A percentile compares a stretch with the other conserved stretches of the same genome.
Evolutionary conservation across 805 yeast species (phyloP).

Genomic region (Monosporozyma yasuniensis): DNA sequence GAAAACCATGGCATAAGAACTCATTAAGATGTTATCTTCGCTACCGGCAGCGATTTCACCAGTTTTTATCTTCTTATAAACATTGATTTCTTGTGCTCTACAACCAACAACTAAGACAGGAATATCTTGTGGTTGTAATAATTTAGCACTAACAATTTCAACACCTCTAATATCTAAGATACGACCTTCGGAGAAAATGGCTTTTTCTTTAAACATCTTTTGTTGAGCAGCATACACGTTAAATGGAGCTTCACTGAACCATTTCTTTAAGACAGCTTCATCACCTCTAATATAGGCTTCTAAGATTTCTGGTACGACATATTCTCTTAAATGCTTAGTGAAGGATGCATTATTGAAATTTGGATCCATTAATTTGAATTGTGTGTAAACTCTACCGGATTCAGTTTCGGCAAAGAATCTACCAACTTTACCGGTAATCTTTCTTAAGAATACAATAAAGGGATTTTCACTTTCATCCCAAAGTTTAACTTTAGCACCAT

Average conservation of each 20-base stretch:
- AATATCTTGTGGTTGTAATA: slow-evolving; percentile 79
- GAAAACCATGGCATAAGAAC: slow-evolving; percentile 93
- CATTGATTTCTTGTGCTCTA: slow-evolving; percentile 91
- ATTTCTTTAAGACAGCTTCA: slow-evolving; percentile 65
- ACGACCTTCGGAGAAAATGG: slow-evolving; percentile 81
- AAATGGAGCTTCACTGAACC: slow-evolving; percentile 96
- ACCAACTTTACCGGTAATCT: slow-evolving; percentile 68
- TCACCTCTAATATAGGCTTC: slow-evolving; percentile 95
- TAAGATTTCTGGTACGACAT: slow-evolving; percentile 86
- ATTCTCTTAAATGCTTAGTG: slow-evolving; percentile 76
- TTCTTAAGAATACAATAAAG: slow-evolving; percentile 68
- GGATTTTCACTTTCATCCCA: slow-evolving; percentile 97
- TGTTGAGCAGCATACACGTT: slow-evolving; percentile 91
- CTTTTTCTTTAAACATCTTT: slow-evolving; percentile 86
- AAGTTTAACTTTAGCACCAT: slow-evolving; percentile 49
- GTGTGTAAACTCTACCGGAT: slow-evolving; percentile 81
- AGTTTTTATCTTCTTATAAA: slow-evolving; percentile 81
- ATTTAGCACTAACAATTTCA: slow-evolving; percentile 80
- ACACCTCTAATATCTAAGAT: slow-evolving; percentile 93
- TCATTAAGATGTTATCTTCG: slow-evolving; percentile 83
- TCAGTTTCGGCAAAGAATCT: slow-evolving; percentile 95
- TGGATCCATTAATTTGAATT: slow-evolving; percentile 86
- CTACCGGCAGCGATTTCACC: slow-evolving; percentile 95
- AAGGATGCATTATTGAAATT: slow-evolving; percentile 71
- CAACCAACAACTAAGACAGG: slow-evolving; percentile 93